phyloP scores from a whole-genome alignment of 805 yeast species.

The Metschnikowia santaceciliae region DNA sequence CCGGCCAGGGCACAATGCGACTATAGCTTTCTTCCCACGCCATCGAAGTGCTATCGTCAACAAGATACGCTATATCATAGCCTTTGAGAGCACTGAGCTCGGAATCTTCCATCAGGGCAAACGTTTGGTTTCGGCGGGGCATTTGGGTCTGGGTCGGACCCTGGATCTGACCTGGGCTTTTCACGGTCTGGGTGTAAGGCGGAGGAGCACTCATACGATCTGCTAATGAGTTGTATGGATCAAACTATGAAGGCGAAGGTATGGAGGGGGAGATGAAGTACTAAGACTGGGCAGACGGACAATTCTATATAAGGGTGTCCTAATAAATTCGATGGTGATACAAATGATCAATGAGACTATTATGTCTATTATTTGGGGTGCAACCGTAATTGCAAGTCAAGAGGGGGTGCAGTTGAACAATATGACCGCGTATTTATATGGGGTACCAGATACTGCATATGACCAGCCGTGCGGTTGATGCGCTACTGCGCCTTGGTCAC shows the following conservation, averaged over 20 bases:
- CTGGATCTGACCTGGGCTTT: background rate
- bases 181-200: background rate
- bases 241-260: too few species aligned
- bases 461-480: background rate
- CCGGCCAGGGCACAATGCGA: slow-evolving; percentile 15
- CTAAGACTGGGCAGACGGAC: too few species aligned
- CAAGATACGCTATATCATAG: slow-evolving; percentile 14
- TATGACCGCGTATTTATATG: background rate
- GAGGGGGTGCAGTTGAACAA: background rate
- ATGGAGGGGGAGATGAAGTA: too few species aligned
- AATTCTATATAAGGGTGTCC: too few species aligned
- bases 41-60: slow-evolving; percentile 16
- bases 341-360: too few species aligned
- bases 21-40: slow-evolving; percentile 10
- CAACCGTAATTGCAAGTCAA: background rate
- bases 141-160: background rate
- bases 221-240: background rate
- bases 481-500: too few species aligned
- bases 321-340: too few species aligned
- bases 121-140: background rate
- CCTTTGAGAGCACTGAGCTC: slow-evolving; percentile 14
- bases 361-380: background rate
- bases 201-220: slow-evolving; percentile 1
- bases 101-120: slow-evolving; percentile 7
- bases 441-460: background rate